Evolutionary conservation across 257 asterid species (phyloP).

Genomic region (Petunia axillaris): DNA sequence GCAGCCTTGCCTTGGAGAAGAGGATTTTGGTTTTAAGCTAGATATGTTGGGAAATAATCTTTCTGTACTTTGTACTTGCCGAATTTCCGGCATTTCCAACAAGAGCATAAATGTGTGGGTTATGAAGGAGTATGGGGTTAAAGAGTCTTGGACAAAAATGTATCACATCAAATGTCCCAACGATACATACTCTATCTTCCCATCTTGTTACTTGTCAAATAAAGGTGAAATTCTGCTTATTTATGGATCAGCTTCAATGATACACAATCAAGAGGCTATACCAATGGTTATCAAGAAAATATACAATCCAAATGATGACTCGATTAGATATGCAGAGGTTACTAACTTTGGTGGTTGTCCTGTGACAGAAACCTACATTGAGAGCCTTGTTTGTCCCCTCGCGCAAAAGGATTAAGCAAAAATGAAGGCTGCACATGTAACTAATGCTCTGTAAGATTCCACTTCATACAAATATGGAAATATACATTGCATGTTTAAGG

Average conservation of each 20-base stretch:
- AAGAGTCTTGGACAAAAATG: slow-evolving; percentile 51
- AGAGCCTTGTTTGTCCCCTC: slow-evolving; percentile 44
- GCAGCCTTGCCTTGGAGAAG: slow-evolving; percentile 39
- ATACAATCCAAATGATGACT: slow-evolving; percentile 36
- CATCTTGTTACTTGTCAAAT: slow-evolving; percentile 36
- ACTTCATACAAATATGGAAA: background rate
- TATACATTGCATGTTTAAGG: background rate
- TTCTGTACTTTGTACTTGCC: slow-evolving; percentile 43
- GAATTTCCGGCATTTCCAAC: no score
- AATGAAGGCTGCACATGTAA: slow-evolving; percentile 1
- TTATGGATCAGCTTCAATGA: slow-evolving; percentile 33
- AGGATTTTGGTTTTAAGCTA: slow-evolving; percentile 32
- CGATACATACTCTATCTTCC: slow-evolving; percentile 15
- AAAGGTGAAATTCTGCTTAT: slow-evolving; percentile 46
- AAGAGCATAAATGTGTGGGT: slow-evolving; percentile 53
- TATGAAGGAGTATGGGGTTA: slow-evolving; percentile 46
- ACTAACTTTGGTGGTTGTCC: slow-evolving; percentile 12
- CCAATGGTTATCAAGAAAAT: background rate
- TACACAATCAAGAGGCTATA: slow-evolving; percentile 29
- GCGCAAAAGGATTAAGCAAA: background rate
- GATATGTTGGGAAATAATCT: slow-evolving; percentile 44
- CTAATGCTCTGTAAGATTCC: background rate
- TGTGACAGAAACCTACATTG: slow-evolving; percentile 35
- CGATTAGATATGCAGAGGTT: slow-evolving; percentile 38
- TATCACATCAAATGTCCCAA: slow-evolving; percentile 38